These are phyloP conservation scores for Aureobasidium lini DNA, from an alignment of 2,329 filamentous ascomycete genomes.

Conservation along the genomic window DNA sequence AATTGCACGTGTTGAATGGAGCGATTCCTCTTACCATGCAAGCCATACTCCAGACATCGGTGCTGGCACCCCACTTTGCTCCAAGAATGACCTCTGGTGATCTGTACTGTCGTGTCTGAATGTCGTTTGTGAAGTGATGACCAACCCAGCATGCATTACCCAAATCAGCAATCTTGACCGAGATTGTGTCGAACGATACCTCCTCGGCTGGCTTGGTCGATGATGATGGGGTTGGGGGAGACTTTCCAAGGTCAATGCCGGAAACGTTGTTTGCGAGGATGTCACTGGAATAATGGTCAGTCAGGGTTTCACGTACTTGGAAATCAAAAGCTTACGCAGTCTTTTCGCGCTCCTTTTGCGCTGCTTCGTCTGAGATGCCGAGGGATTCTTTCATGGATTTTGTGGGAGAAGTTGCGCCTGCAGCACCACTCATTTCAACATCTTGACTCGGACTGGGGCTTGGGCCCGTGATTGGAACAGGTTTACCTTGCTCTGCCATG, in stretches of 20 bases:
- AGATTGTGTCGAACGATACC: slow-evolving; percentile 67
- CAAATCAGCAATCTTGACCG: slow-evolving; percentile 96
- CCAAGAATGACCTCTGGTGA: slow-evolving; percentile 96
- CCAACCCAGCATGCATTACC: slow-evolving; percentile 98
- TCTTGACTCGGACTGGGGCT: slow-evolving; percentile 34
- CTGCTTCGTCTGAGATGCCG: slow-evolving; percentile 47
- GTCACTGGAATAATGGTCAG: slow-evolving; percentile 44
- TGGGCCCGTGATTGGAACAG: slow-evolving; percentile 35
- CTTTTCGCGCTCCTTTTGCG: slow-evolving; percentile 80
- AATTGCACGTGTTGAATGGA: background rate
- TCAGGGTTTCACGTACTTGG: slow-evolving; percentile 14
- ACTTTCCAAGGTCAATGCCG: slow-evolving; percentile 84
- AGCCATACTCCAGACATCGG: slow-evolving; percentile 99
- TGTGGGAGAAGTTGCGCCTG: slow-evolving; percentile 40
- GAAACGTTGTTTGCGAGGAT: slow-evolving; percentile 88
- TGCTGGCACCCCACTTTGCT: slow-evolving; percentile 98
- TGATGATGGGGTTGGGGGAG: slow-evolving; percentile 42
- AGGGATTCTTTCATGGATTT: slow-evolving; percentile 55
- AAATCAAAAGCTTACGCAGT: slow-evolving; percentile 63
- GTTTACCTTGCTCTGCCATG: slow-evolving; percentile 65
- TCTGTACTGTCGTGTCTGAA: slow-evolving; percentile 93
- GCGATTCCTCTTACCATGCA: slow-evolving; percentile 68
- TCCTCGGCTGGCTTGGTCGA: slow-evolving; percentile 53
- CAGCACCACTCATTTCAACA: slow-evolving; percentile 49
- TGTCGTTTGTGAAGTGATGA: slow-evolving; percentile 98